A percentile compares a stretch with the other conserved stretches of the same genome.
Conservation (phyloP, 495 filamentous ascomycete genomes). For the Baudoinia panamericana region DNA sequence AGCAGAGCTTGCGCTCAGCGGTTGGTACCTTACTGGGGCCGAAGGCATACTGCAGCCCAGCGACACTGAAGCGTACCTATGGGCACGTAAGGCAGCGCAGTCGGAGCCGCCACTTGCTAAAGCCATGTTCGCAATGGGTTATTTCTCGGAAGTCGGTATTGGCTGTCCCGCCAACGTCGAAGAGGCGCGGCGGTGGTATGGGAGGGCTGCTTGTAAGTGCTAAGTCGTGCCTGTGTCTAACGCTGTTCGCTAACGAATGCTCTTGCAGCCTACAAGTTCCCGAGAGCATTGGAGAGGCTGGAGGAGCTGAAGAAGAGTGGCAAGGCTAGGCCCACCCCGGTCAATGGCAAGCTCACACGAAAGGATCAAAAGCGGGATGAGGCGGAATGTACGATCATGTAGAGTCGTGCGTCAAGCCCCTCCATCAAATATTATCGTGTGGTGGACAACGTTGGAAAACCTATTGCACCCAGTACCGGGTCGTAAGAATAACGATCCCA, state of each 20-base stretch:
- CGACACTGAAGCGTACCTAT: constrained; percentile 92
- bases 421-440: too few relatives aligned
- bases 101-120: constrained; percentile 61
- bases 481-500: too few relatives aligned
- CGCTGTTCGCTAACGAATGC: constrained; percentile 1
- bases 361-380: constrained; percentile 76
- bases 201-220: constrained; percentile 84
- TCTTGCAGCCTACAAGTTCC: constrained; percentile 70
- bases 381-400: constrained; percentile 78
- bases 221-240: too few relatives aligned
- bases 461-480: too few relatives aligned
- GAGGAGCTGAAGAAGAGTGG: constrained; percentile 81
- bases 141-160: constrained; percentile 92
- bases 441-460: too few relatives aligned
- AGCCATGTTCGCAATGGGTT: constrained; percentile 95
- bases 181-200: constrained; percentile 97
- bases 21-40: constrained; percentile 90
- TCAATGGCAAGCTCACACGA: constrained; percentile 58
- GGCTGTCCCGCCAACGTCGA: constrained; percentile 76
- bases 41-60: constrained; percentile 81
- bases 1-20: constrained; percentile 78
- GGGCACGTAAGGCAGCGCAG: constrained; percentile 84
- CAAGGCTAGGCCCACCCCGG: constrained; percentile 29
- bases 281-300: constrained; percentile 79
- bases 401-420: too few relatives aligned